Conservation (phyloP, 805 yeast species). For the Spencermartinsiella europaea region DNA sequence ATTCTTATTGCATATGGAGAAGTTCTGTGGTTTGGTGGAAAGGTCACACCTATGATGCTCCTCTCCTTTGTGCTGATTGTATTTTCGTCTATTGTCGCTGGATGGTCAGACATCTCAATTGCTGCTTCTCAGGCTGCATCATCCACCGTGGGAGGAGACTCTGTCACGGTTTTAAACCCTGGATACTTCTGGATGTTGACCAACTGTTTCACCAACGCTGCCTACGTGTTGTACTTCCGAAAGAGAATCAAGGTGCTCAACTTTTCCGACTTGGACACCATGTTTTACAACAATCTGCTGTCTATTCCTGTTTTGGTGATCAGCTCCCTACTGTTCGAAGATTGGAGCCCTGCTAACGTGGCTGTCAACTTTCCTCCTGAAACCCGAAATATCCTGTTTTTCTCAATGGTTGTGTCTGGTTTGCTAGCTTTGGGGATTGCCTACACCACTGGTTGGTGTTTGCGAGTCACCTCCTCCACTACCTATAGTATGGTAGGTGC, state of each 20-base stretch:
- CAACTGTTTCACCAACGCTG: conserved; percentile 91
- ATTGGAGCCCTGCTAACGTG: conserved; percentile 84
- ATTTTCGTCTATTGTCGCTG: conserved; percentile 91
- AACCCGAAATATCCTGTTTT: conserved; percentile 59
- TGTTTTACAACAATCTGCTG: conserved; percentile 94
- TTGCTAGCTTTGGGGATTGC: conserved; percentile 94
- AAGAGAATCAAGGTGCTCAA: conserved; percentile 96
- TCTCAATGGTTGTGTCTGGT: conserved; percentile 89
- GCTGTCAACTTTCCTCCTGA: conserved; percentile 72
- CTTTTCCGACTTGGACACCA: conserved; percentile 88
- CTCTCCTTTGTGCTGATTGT: conserved; percentile 90
- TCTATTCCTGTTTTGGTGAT: conserved; percentile 83
- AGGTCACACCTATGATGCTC: conserved; percentile 82
- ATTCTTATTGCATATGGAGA: conserved; percentile 97
- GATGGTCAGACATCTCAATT: conserved; percentile 68
- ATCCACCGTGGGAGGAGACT: conserved; percentile 28
- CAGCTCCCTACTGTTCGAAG: conserved; percentile 75
- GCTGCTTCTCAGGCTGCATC: conserved; percentile 36
- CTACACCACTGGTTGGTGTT: conserved; percentile 99
- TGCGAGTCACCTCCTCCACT: conserved; percentile 96
- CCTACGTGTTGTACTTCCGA: conserved; percentile 92
- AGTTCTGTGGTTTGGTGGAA: conserved; percentile 94
- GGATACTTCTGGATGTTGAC: conserved; percentile 97
- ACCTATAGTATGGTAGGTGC: conserved; percentile 99
- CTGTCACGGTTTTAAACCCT: conserved; percentile 35